These are phyloP conservation scores for Brassica rapa DNA, from an alignment of 345 rosid species.

Conservation along the genomic window DNA sequence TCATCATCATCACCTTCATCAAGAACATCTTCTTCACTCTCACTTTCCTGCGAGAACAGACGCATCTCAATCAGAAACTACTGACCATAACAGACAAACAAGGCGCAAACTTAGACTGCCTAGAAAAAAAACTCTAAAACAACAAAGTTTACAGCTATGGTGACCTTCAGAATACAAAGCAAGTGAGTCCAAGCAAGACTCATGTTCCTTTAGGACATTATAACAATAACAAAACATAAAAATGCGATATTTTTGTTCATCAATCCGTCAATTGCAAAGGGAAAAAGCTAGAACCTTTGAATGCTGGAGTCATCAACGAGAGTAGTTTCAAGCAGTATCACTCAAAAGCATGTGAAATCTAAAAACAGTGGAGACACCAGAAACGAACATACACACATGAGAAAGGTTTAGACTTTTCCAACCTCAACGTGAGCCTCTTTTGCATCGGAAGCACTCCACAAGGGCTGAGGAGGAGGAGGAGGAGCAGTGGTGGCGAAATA, in stretches of 20 bases:
- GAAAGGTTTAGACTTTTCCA: neutral
- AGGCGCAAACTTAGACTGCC: neutral
- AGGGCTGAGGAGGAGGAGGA: constrained; percentile 36
- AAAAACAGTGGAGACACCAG: no score
- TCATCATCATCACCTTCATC: constrained; percentile 75
- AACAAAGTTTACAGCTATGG: neutral
- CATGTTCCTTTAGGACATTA: neutral
- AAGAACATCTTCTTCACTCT: constrained; percentile 75
- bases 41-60: constrained; percentile 57
- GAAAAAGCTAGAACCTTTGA: no score
- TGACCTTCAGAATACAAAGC: neutral
- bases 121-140: neutral
- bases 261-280: no score
- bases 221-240: neutral
- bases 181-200: no score
- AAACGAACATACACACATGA: neutral
- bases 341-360: neutral
- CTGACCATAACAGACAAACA: neutral
- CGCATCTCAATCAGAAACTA: neutral
- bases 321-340: no score
- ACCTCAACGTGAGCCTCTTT: constrained; percentile 45
- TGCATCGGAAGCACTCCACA: constrained; percentile 47
- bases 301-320: no score
- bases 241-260: neutral
- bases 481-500: constrained; percentile 53